Percentiles rank a stretch among this genome's conserved stretches.
phyloP scores from a whole-genome alignment of 768 basidiomycete species.

The Kwoniella dejecticola region DNA sequence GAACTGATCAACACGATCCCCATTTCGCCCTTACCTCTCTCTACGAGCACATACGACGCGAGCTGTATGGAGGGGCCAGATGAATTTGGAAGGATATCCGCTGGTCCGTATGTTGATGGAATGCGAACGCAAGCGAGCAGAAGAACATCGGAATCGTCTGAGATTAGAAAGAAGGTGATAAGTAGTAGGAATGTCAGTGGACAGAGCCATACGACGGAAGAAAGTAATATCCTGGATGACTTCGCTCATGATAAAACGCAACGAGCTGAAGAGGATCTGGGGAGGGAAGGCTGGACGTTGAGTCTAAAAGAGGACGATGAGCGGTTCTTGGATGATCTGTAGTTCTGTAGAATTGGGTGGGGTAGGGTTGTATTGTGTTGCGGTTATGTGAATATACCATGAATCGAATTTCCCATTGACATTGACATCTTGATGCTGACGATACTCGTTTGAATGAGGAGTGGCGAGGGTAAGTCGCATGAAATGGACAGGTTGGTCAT shows the following conservation, averaged over 20 bases:
- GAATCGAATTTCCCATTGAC: too few species aligned
- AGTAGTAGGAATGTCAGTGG: background rate
- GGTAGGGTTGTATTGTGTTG: background rate
- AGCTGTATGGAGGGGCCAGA: background rate
- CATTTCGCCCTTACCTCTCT: too few species aligned
- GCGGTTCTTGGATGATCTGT: slow-evolving; percentile 21
- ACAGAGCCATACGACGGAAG: background rate
- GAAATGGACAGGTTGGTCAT: too few species aligned
- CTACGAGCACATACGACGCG: too few species aligned
- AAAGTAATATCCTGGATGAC: slow-evolving; percentile 16
- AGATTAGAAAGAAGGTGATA: too few species aligned
- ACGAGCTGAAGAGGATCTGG: background rate
- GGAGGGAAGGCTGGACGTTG: slow-evolving; percentile 16
- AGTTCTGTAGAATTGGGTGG: background rate
- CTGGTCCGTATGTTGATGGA: too few species aligned
- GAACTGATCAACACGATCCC: slow-evolving; percentile 16
- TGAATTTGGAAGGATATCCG: slow-evolving; percentile 9
- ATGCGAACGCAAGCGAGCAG: too few species aligned
- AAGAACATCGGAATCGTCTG: too few species aligned
- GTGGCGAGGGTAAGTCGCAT: too few species aligned
- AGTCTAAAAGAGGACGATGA: slow-evolving; percentile 12
- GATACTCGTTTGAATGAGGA: too few species aligned
- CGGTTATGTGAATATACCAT: slow-evolving; percentile 1
- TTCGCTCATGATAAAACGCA: background rate
- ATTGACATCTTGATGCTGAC: too few species aligned